These are phyloP conservation scores for Fusarium humuli DNA, from an alignment of 2,329 filamentous ascomycete species.

Conservation along the genomic window DNA sequence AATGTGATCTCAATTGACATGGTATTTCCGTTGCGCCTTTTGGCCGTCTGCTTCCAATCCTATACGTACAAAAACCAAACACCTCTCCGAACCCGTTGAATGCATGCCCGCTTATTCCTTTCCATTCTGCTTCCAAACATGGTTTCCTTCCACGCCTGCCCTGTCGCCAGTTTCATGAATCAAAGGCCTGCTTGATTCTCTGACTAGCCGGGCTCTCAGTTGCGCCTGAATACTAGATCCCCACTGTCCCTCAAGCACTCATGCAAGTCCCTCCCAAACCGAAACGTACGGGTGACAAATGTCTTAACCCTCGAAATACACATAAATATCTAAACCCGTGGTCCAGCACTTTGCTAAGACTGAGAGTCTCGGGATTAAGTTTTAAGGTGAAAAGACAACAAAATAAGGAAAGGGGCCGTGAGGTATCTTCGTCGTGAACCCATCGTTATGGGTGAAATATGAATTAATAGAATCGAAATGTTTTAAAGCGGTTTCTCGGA, in stretches of 20 bases:
- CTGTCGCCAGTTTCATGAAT: conserved; percentile 45
- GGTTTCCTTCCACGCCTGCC: conserved; percentile 25
- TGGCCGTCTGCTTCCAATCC: conserved; percentile 37
- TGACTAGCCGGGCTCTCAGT: conserved; percentile 32
- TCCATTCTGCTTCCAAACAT: conserved; percentile 42
- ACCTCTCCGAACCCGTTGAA: conserved; percentile 37
- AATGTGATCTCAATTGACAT: conserved; percentile 32
- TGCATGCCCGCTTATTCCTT: conserved; percentile 39
- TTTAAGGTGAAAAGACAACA: conserved; percentile 1
- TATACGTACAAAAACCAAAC: conserved; percentile 47
- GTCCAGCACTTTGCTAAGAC: conserved; percentile 1
- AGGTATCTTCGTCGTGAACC: conserved; percentile 42
- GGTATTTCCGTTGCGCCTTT: conserved; percentile 41
- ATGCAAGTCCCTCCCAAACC: conserved; percentile 15
- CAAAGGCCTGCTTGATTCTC: conserved; percentile 52
- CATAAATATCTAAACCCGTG: conserved; percentile 9
- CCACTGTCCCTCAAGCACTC: conserved; percentile 28
- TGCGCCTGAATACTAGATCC: conserved; percentile 42
- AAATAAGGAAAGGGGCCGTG: conserved; percentile 33
- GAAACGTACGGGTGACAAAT: conserved; percentile 31
- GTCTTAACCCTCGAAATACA: conserved; percentile 32
- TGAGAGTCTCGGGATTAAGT: conserved; percentile 27
- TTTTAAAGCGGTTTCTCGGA: conserved; percentile 15
- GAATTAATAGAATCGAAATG: conserved; percentile 34
- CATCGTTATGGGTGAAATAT: conserved; percentile 26